These are phyloP conservation scores for Phytophthora europaea DNA, from an alignment of 352 stramenopile genomes.

Conservation along the genomic window DNA sequence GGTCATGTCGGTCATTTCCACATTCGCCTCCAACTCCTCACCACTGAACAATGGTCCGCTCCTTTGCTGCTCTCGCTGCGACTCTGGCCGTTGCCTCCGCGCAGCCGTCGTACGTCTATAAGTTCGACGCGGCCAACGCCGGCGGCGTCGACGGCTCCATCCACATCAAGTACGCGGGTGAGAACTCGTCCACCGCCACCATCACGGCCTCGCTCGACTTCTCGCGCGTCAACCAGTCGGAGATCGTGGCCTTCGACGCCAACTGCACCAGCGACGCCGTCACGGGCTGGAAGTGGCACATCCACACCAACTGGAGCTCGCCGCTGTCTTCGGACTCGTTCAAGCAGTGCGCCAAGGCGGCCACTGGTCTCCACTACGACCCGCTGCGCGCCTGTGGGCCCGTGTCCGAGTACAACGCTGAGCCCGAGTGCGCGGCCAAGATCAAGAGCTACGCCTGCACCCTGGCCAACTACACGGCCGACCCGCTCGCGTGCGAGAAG, in stretches of 20 bases:
- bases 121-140: conserved; percentile 45
- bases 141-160: conserved; percentile 50
- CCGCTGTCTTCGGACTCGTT: conserved; percentile 43
- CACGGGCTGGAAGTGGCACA: conserved; percentile 66
- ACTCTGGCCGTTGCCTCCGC: conserved; percentile 15
- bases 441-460: conserved; percentile 54
- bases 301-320: conserved; percentile 61
- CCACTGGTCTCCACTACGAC: conserved; percentile 71
- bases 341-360: conserved; percentile 50
- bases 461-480: conserved; percentile 46
- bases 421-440: conserved; percentile 39
- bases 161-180: conserved; percentile 45
- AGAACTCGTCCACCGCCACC: conserved; percentile 38
- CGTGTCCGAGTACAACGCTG: conserved; percentile 51
- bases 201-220: conserved; percentile 60
- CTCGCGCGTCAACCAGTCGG: conserved; percentile 31
- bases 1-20: neutral
- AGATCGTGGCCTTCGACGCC: conserved; percentile 40
- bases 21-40: conserved; percentile 8
- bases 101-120: conserved; percentile 49
- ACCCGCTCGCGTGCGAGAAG: conserved; percentile 58
- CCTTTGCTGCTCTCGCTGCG: conserved; percentile 18
- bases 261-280: conserved; percentile 51
- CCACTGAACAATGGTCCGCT: conserved; percentile 14
- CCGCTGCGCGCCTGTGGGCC: conserved; percentile 52